These are phyloP conservation scores for Massarina eburnea DNA, from an alignment of 2,329 filamentous ascomycete species.

Conservation along the genomic window DNA sequence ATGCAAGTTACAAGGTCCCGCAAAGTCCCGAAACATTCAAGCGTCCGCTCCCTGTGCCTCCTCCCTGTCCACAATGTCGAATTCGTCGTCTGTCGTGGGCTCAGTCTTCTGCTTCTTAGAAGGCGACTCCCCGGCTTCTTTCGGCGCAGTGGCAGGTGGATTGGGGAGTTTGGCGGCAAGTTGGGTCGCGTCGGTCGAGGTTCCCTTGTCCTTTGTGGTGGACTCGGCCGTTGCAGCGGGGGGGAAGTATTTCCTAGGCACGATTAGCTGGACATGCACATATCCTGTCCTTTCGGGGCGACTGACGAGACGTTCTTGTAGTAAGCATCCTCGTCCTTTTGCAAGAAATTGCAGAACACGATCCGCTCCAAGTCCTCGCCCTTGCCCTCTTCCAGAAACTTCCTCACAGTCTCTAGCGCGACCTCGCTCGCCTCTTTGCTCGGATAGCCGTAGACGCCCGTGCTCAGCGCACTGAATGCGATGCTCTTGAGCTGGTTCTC, in stretches of 20 bases:
- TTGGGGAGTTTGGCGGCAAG: conserved; percentile 51
- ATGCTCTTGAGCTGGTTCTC: conserved; percentile 67
- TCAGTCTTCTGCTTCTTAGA: conserved; percentile 52
- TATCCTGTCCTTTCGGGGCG: not conserved
- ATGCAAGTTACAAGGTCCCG: not conserved
- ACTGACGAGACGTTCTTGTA: conserved; percentile 71
- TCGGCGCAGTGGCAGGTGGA: conserved; percentile 51
- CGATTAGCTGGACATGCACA: conserved; percentile 5
- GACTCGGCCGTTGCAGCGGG: conserved; percentile 16
- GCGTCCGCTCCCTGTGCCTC: conserved; percentile 20
- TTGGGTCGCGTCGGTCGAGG: conserved; percentile 29
- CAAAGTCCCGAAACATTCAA: conserved; percentile 7
- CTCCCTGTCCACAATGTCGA: conserved; percentile 33
- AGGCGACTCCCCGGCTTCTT: conserved; percentile 46
- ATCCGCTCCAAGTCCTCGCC: conserved; percentile 65
- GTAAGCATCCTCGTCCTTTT: conserved; percentile 77
- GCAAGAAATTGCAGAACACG: conserved; percentile 81
- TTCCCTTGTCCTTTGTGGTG: conserved; percentile 19
- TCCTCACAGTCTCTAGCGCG: conserved; percentile 64
- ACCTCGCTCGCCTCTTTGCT: conserved; percentile 69
- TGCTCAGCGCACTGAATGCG: conserved; percentile 84
- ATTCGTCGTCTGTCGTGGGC: conserved; percentile 33
- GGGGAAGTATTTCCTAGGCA: conserved; percentile 39
- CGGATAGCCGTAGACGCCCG: conserved; percentile 88
- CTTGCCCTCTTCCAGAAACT: conserved; percentile 55